Conservation (phyloP, 345 rosid genomes). For the Balakata baccata region DNA sequence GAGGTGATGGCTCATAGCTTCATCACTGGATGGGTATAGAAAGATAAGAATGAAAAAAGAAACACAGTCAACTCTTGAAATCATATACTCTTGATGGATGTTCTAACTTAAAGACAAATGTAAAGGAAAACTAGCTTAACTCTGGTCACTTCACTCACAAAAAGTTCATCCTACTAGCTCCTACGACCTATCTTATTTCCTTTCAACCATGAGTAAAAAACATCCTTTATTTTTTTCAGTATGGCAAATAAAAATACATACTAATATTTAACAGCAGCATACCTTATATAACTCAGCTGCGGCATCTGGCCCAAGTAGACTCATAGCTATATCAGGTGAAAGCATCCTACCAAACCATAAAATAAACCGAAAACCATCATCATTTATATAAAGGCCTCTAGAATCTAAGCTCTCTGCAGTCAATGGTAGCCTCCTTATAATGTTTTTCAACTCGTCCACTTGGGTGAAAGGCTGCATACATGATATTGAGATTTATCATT, state of each 20-base stretch:
- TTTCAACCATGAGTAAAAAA: neutral
- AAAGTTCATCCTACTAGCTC: no score
- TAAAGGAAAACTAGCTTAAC: neutral
- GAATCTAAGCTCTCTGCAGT: slow-evolving; percentile 85
- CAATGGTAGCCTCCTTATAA: slow-evolving; percentile 56
- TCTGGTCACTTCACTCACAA: no score
- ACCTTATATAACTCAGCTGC: slow-evolving; percentile 92
- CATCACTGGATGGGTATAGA: neutral
- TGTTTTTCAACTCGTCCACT: slow-evolving; percentile 40
- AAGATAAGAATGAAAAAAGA: neutral
- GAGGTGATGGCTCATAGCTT: neutral
- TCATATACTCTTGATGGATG: neutral
- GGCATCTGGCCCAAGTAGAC: slow-evolving; percentile 78
- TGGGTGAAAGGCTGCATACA: slow-evolving; percentile 61
- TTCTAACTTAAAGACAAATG: neutral
- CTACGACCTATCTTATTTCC: neutral
- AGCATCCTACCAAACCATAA: slow-evolving; percentile 96
- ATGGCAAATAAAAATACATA: neutral
- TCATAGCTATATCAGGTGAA: slow-evolving; percentile 77
- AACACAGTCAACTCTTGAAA: neutral
- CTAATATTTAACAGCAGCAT: slow-evolving; percentile 8
- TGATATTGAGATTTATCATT: slow-evolving; percentile 19
- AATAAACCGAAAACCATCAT: slow-evolving; percentile 82
- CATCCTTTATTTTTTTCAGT: neutral
- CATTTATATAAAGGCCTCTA: slow-evolving; percentile 84